Base-by-base conservation (phyloP, 371 early-diverging fungal species). In the Syncephalastrum sp. region DNA sequence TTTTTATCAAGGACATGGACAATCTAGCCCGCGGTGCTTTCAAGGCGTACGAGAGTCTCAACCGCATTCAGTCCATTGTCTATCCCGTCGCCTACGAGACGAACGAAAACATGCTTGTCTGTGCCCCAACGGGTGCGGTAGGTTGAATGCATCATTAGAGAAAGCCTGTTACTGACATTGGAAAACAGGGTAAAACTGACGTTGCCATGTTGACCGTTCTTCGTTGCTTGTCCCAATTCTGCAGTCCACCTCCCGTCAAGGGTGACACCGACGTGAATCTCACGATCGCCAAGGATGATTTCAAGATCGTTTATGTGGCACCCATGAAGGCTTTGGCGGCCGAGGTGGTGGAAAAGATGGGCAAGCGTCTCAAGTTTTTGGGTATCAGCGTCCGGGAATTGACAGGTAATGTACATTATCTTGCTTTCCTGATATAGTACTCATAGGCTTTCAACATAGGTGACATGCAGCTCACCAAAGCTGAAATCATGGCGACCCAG, bases 241-340 rank as follows among this genome's bases (percentile, higher is more conserved):
- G 88, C 57, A 42, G 65, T 25, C 86, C 90, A 3, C 56, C 74
- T 0, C 85, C 85, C 13, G 41, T 49, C 42, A 72, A 68, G 17
- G 81, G 75, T 21, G 54, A 64, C 1, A 60, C 68, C 0, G 76
- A 76, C n/a, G 61, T 73, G 33, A 70, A 70, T 23, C 77, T 88
- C 21, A 67, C 62, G 2, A 82, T 91, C 47, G 85, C 81, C 17
- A 87, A 81, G 61, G 78, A 85, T 29, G 92, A 91, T 47, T 96
- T 97, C 74, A 98, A 97, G 75, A 94, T 99, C 60, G 88, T 99
- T 3, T 99, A 99, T 67, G 91, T 99, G 5, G 99, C 99, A 3
- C 99, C 99, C 0, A 99, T 99, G 99, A 99, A 99, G 75, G 99
- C 99, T 1, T 82, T 99, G 17, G 99, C 98, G 0, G 93, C 97